Base-by-base conservation (phyloP, 208 protist species). In the Wallacemonas sp. region DNA sequence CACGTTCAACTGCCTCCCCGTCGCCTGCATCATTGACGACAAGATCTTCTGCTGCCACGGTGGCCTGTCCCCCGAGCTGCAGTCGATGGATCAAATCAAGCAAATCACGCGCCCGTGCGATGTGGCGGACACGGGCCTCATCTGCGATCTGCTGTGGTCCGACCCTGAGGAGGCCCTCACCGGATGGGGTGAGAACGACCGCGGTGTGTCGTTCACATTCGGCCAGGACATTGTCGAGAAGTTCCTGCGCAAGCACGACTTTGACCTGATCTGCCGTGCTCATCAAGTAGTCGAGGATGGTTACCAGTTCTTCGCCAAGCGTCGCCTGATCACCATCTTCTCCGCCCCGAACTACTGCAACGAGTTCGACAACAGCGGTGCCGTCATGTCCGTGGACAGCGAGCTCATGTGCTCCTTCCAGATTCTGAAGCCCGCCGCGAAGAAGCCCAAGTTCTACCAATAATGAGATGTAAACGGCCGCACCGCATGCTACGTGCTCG, bases 61-160 rank as follows among this genome's bases (percentile, higher is more conserved):
- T 55, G 98, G 98, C 48, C 89, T 99, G 8, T 97, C 87, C 1
- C 99, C 99, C 22, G 94, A 99, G 73, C 84, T 99, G 18, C 86
- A 97, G 45, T 82, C 87, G 36, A 92, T 99, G 86, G 93, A 98
- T 1, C 94, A 99, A 71, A 98, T 99, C 61, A 85, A 93, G 62
- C 93, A 96, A 69, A 97, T 99, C 63, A 70, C 89, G 28, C 89
- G 99, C 12, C 99, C 99, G 22, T 99, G 97, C 50, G 97, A 99
- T 74, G 97, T 99, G 11, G 98, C 99, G n/a, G 98, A 99, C 80
- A 97, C 86, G 12, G 97, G 98, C 2, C 87, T 99, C 31, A 91
- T 99, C 10, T 99, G 99, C 84, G 99, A 99, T 74, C 81, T 99
- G n/a, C 81, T 99, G 5, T 99, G 99, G 99, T 98, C 97, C 1